A percentile compares a stretch with the other conserved stretches of the same genome.
These are phyloP conservation scores for Guadua angustifolia DNA, from an alignment of 176 grass and related monocot genomes.

Conservation along the genomic window DNA sequence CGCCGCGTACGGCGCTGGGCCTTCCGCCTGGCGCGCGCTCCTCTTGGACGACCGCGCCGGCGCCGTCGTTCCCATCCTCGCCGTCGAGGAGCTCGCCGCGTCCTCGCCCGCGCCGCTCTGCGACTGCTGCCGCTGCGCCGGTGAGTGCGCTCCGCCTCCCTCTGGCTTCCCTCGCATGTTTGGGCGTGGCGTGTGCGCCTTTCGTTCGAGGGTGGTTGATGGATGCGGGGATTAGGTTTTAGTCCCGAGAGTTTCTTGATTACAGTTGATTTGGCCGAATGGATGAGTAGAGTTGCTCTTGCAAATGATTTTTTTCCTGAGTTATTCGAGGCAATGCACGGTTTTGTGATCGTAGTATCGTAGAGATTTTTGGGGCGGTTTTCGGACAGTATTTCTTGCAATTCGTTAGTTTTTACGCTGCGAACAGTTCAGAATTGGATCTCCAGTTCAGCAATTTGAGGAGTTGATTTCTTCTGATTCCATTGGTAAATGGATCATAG, in stretches of 20 bases:
- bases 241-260: background rate
- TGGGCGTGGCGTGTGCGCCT: background rate
- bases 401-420: background rate
- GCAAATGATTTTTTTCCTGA: background rate
- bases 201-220: background rate
- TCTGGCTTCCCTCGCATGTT: background rate
- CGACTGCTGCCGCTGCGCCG: slow-evolving; percentile 65
- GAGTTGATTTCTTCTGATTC: background rate
- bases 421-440: background rate
- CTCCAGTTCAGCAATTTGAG: background rate
- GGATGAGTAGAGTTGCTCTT: background rate
- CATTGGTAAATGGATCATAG: background rate
- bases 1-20: background rate
- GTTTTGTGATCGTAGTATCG: background rate
- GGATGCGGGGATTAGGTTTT: slow-evolving; percentile 30
- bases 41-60: slow-evolving; percentile 64
- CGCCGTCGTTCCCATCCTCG: slow-evolving; percentile 55
- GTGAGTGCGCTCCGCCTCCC: slow-evolving; percentile 44
- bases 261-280: background rate
- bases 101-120: slow-evolving; percentile 59
- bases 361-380: background rate
- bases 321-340: slow-evolving; percentile 10
- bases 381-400: slow-evolving; percentile 3
- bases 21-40: slow-evolving; percentile 49
- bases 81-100: slow-evolving; percentile 63